phyloP scores from a whole-genome alignment of 192 early-diverging fungal species.

The Dispira parvispora region DNA sequence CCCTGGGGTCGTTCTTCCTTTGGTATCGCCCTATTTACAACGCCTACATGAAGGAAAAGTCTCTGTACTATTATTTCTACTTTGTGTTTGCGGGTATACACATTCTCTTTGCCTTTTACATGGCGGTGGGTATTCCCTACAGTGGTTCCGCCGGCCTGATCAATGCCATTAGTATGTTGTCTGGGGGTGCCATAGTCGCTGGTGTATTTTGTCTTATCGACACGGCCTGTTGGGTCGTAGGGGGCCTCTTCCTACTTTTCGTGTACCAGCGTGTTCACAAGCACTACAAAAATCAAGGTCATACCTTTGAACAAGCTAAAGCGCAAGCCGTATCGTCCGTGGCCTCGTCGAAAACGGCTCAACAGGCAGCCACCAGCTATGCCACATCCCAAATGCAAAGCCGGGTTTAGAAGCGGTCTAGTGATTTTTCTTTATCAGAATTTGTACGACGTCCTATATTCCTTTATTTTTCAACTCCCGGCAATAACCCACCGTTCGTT shows the following conservation, averaged over 20 bases:
- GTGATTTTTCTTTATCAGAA: background rate
- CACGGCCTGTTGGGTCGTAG: constrained; percentile 45
- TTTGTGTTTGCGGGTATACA: constrained; percentile 79
- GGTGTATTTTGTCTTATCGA: constrained; percentile 44
- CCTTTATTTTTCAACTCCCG: too few species aligned
- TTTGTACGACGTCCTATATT: too few species aligned
- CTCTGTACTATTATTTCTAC: constrained; percentile 72
- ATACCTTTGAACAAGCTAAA: constrained; percentile 58
- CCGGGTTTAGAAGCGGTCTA: background rate
- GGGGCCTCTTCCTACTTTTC: constrained; percentile 40
- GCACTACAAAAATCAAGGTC: constrained; percentile 50
- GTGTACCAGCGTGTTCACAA: constrained; percentile 37
- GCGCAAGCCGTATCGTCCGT: constrained; percentile 36
- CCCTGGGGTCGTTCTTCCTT: constrained; percentile 53
- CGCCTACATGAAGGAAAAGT: constrained; percentile 72
- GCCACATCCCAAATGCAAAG: constrained; percentile 10
- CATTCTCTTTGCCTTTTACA: constrained; percentile 61
- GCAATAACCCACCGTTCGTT: too few species aligned
- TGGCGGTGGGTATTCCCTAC: constrained; percentile 71
- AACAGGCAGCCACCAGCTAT: constrained; percentile 15
- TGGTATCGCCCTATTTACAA: constrained; percentile 86
- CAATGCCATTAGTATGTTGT: constrained; percentile 51
- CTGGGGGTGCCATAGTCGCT: constrained; percentile 43
- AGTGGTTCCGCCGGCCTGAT: constrained; percentile 71
- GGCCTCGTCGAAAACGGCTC: constrained; percentile 26